Base-by-base conservation (phyloP, 2,329 filamentous ascomycete genomes). In the Madurella mycetomatis region DNA sequence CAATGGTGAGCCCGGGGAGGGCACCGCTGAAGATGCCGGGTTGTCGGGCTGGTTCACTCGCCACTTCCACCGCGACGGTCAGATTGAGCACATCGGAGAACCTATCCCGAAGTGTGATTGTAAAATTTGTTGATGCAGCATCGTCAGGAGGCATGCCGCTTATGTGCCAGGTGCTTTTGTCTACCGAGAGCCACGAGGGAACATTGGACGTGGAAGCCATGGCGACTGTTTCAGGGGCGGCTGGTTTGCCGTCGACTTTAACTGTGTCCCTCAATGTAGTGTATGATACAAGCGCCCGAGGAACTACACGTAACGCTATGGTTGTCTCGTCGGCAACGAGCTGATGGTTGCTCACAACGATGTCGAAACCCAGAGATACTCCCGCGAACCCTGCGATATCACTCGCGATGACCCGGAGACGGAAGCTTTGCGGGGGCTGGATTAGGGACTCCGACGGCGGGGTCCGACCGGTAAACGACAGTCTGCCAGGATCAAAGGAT, bases 361-460 rank as follows among this genome's bases (percentile, higher is more conserved):
- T 79, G 5, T 84, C 83, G 67, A 95, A 95, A 0, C 75, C 72
- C 49, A 87, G 66, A 1, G 80, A 79, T 9, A 80, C 77, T 1
- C 84, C 86, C 5, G 87, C 81, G 66, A 92, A 96, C 1, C 88
- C 90, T n/a, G 81, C 74, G 16, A 90, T 81, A 65, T 95, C 88
- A 1, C 88, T 92, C 1, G 88, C 90, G 48, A 94, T 82, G 7
- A 95, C 74, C 56, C 83, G 77, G 54, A 96, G 79, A 17, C 79
- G 78, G 64, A 91, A 94, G 0, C 74, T 79, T 65, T 95, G 86
- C 3, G 90, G 86, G 8, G 84, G 83, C 32, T 85, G 80, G 37
- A 83, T 71, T 9, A 86, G 74, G 30, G 82, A 83, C 54, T 81
- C 79, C 45, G 84, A 75, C 1, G 83, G 73, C 1, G 90, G 90